A percentile compares a stretch with the other conserved stretches of the same genome.
Evolutionary conservation across 2,329 filamentous ascomycete species (phyloP).

Genomic region (Rachicladosporium sp.): DNA sequence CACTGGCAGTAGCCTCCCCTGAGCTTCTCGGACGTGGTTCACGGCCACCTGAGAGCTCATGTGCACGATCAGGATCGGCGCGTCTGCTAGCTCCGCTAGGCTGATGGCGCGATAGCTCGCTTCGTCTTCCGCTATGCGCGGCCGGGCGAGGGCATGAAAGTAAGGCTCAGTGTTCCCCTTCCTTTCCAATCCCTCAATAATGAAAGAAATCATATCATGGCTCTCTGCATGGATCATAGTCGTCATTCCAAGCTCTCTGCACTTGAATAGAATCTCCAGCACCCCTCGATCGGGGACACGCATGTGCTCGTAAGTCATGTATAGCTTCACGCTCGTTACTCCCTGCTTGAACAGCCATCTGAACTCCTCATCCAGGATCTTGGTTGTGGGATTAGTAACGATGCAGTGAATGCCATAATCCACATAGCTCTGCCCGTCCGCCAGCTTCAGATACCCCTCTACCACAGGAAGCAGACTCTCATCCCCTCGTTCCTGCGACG

Average conservation of each 20-base stretch:
- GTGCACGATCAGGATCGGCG: constrained; percentile 43
- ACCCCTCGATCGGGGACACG: constrained; percentile 39
- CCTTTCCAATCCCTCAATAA: constrained; percentile 30
- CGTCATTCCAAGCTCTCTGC: constrained; percentile 34
- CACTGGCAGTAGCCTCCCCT: constrained; percentile 23
- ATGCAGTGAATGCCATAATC: constrained; percentile 48
- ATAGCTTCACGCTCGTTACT: constrained; percentile 39
- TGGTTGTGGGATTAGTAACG: constrained; percentile 32
- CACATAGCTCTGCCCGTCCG: constrained; percentile 36
- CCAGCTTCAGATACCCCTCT: constrained; percentile 35
- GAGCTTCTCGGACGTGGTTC: constrained; percentile 23
- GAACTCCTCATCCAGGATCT: constrained; percentile 31
- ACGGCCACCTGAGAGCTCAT: constrained; percentile 31
- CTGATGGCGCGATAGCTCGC: constrained; percentile 40
- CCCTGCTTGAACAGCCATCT: constrained; percentile 30
- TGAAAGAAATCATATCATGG: constrained; percentile 33
- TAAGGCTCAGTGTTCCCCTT: constrained; percentile 29
- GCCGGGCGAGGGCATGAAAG: constrained; percentile 36
- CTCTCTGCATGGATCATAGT: constrained; percentile 41
- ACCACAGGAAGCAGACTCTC: constrained; percentile 35
- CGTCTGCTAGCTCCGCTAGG: constrained; percentile 37
- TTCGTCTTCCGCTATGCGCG: constrained; percentile 36
- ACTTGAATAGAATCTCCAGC: constrained; percentile 38
- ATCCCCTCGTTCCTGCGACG: constrained; percentile 38
- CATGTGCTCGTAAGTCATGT: constrained; percentile 42